Evolutionary conservation across 371 early-diverging fungal genomes (phyloP).

Genomic region (Conidiobolus incongruus): DNA sequence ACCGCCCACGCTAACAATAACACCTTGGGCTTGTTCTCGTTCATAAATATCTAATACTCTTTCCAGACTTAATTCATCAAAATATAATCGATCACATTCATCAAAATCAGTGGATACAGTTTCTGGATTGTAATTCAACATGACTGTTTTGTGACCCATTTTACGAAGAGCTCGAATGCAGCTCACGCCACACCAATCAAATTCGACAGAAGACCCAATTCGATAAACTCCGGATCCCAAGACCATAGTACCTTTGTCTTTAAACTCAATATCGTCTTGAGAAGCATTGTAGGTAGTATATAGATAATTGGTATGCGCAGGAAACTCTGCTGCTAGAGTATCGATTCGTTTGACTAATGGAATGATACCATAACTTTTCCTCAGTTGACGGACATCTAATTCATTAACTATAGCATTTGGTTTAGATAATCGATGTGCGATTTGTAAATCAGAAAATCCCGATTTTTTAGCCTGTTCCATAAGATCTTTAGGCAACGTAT

Average conservation of each 20-base stretch:
- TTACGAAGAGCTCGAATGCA: constrained; percentile 70
- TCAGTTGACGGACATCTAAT: constrained; percentile 16
- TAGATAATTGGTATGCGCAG: constrained; percentile 84
- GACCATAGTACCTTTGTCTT: constrained; percentile 79
- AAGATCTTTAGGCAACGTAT: constrained; percentile 20
- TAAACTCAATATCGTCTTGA: constrained; percentile 64
- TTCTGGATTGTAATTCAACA: constrained; percentile 96
- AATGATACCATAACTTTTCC: constrained; percentile 38
- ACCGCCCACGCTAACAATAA: constrained; percentile 83
- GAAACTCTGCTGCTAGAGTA: constrained; percentile 87
- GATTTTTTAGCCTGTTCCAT: constrained; percentile 50
- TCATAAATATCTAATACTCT: constrained; percentile 87
- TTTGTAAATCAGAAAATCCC: constrained; percentile 76
- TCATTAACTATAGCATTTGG: constrained; percentile 11
- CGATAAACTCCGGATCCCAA: constrained; percentile 92
- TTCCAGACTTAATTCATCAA: constrained; percentile 78
- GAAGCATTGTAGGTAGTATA: constrained; percentile 89
- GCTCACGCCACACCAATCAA: constrained; percentile 92
- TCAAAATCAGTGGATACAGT: constrained; percentile 94
- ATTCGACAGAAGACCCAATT: constrained; percentile 90
- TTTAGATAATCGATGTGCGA: constrained; percentile 31
- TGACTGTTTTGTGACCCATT: constrained; percentile 64
- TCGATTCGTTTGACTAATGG: constrained; percentile 81
- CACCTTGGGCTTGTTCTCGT: constrained; percentile 53
- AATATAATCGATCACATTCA: constrained; percentile 85